Base-by-base conservation (phyloP, 176 grass and related monocot genomes). In the Pontederia crassipes region DNA sequence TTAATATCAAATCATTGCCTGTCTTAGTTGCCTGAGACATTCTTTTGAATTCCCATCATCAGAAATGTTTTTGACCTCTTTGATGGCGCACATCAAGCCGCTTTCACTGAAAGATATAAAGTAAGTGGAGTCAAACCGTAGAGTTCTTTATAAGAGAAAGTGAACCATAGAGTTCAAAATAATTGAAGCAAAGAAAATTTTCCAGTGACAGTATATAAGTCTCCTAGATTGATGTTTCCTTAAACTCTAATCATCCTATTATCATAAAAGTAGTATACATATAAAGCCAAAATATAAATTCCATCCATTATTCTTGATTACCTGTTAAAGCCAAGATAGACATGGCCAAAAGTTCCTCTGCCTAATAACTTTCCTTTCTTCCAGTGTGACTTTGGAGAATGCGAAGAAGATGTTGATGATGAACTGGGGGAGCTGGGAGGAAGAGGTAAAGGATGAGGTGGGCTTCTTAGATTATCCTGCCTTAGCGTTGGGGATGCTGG, bases 1-100 rank as follows among this genome's bases (percentile, higher is more conserved):
- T 14, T 28, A 65, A 64, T 46, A 60, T 35, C 72, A 62, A 15
- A 49, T 72, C 56, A 56, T 75, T 63, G 80, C 93, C 87, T 98
- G 93, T 74, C 79, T 92, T 61, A 98, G 79, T 76, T 98, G 93
- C 50, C 78, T 98, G 52, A 98, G 84, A 67, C 81, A 77, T 81
- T 98, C 93, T 90, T 77, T 98, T 32, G 88, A 92, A 76, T 98
- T 81, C 61, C 79, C 69, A 77, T 98, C 93, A 61, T 98, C 93
- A 71, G 75, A 86, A 74, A 98, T 98, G 73, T 92, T 82, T 59
- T 88, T 83, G 17, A 98, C 93, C 82, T 98, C 87, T 79, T 98
- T 98, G 70, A 92, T 88, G 11, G 88, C 93, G 72, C 93, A 98
- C 66, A 97, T 83, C 52, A 85, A 84, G 10, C 92, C 92, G 72